Percentiles rank a stretch among this genome's conserved stretches.
These are phyloP conservation scores for Euphorbia peplus DNA, from an alignment of 345 rosid species.

Conservation along the genomic window DNA sequence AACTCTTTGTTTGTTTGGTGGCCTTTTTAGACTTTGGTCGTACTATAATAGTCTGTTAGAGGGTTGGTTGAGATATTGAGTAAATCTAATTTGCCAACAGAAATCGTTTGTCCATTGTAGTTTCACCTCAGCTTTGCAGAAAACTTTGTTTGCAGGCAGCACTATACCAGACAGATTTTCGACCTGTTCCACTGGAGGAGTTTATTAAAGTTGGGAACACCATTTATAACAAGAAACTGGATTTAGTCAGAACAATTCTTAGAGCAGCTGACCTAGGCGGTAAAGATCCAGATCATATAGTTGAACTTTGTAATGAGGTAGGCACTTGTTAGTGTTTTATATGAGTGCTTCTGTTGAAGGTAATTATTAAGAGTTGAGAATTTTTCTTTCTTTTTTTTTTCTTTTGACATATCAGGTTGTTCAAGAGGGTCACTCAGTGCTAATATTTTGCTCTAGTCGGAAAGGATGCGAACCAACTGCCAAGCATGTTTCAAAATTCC, in stretches of 20 bases:
- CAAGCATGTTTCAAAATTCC: constrained; percentile 71
- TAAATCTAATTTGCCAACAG: not conserved
- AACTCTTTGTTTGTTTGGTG: not conserved
- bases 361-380: constrained; percentile 7
- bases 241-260: constrained; percentile 68
- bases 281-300: constrained; percentile 95
- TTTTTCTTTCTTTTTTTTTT: too few species aligned
- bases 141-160: constrained; percentile 63
- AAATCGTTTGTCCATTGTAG: too few species aligned
- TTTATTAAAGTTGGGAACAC: constrained; percentile 82
- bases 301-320: constrained; percentile 93
- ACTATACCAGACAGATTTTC: constrained; percentile 83
- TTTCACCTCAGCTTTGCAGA: constrained; percentile 4
- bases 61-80: not conserved
- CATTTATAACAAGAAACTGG: constrained; percentile 78
- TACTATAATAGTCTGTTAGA: not conserved
- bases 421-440: constrained; percentile 92
- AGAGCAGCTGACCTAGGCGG: constrained; percentile 71
- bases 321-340: constrained; percentile 17
- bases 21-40: not conserved
- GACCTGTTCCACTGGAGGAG: constrained; percentile 95
- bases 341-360: constrained; percentile 3
- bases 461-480: constrained; percentile 99
- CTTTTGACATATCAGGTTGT: constrained; percentile 58
- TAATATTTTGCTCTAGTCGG: constrained; percentile 95